Evolutionary conservation across 768 basidiomycete species (phyloP).

Genomic region (Roridomyces roridus): DNA sequence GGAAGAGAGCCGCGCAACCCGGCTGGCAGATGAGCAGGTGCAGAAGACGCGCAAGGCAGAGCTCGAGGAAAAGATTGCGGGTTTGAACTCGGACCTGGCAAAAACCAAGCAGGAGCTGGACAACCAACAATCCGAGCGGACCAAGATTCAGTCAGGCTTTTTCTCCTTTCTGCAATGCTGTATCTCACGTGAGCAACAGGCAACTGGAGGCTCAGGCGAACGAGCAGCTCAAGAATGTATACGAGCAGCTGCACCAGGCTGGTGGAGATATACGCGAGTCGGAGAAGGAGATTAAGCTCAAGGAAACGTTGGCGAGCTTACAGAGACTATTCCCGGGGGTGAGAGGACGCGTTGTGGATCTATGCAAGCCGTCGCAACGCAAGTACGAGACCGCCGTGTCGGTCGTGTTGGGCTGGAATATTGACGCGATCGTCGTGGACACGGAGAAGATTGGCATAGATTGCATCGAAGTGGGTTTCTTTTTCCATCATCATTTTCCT

Average conservation of each 20-base stretch:
- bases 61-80: constrained; percentile 67
- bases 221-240: constrained; percentile 85
- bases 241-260: constrained; percentile 86
- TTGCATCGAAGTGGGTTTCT: constrained; percentile 92
- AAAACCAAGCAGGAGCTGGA: constrained; percentile 79
- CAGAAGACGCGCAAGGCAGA: constrained; percentile 62
- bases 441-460: constrained; percentile 97
- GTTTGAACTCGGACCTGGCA: constrained; percentile 65
- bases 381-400: constrained; percentile 94
- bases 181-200: constrained; percentile 43
- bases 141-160: constrained; percentile 70
- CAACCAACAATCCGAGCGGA: constrained; percentile 84
- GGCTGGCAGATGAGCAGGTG: constrained; percentile 56
- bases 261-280: constrained; percentile 88
- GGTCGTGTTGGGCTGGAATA: constrained; percentile 91
- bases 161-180: background rate
- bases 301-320: constrained; percentile 83
- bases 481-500: background rate
- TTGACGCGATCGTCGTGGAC: constrained; percentile 95
- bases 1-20: constrained; percentile 59
- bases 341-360: constrained; percentile 88
- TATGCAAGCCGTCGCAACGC: constrained; percentile 91
- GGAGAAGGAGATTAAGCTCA: constrained; percentile 82
- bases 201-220: constrained; percentile 91
- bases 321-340: constrained; percentile 97